Percentiles rank a stretch among this genome's conserved stretches.
phyloP scores from a whole-genome alignment of 495 filamentous ascomycete species.

The Penicillium psychrofluorescens region DNA sequence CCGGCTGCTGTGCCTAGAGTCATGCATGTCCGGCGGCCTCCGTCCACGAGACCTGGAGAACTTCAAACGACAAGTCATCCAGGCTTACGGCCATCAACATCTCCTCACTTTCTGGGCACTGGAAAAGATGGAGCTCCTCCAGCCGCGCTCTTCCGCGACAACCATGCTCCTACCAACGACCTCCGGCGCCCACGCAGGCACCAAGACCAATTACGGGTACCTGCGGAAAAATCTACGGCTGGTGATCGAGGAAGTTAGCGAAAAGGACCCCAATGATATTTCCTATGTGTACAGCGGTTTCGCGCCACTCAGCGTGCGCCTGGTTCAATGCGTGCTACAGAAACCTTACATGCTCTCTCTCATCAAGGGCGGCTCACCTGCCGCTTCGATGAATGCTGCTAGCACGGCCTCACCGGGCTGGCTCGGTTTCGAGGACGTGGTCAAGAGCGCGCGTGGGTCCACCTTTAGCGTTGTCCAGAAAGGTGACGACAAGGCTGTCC shows the following conservation, averaged over 20 bases:
- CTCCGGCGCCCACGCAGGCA: constrained; percentile 45
- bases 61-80: constrained; percentile 80
- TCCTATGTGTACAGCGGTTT: constrained; percentile 97
- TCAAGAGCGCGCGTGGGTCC: constrained; percentile 74
- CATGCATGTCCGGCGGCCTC: constrained; percentile 80
- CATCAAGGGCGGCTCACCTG: constrained; percentile 46
- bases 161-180: constrained; percentile 59
- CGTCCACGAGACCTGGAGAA: constrained; percentile 79
- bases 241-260: constrained; percentile 94
- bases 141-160: constrained; percentile 61
- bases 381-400: constrained; percentile 38
- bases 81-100: constrained; percentile 93
- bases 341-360: constrained; percentile 74
- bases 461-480: constrained; percentile 92
- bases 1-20: constrained; percentile 83
- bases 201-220: constrained; percentile 85
- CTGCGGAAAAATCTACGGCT: constrained; percentile 78
- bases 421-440: constrained; percentile 82
- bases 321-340: constrained; percentile 92
- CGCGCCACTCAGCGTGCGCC: constrained; percentile 83
- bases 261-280: constrained; percentile 92
- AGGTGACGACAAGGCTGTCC: constrained; percentile 86
- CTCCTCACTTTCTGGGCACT: constrained; percentile 81
- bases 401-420: constrained; percentile 69
- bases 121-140: constrained; percentile 81